phyloP scores from a whole-genome alignment of 345 rosid genomes.

The Salix viminalis region DNA sequence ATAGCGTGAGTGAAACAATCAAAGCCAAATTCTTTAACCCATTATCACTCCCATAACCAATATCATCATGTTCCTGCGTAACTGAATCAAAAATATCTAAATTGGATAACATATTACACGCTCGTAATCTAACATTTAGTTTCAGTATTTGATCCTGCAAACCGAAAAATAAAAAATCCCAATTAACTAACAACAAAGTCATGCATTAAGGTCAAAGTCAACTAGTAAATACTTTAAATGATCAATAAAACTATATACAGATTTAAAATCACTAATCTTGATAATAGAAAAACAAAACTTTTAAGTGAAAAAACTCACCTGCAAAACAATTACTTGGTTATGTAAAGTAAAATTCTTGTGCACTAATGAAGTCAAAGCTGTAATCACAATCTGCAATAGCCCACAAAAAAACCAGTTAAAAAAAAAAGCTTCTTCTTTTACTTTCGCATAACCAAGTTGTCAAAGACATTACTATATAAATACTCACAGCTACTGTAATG shows the following conservation, averaged over 20 bases:
- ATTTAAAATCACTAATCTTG: not conserved
- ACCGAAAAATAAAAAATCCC: constrained; percentile 1
- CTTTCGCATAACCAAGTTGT: not conserved
- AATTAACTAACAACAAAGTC: not conserved
- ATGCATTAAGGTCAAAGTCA: not conserved
- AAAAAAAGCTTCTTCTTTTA: not conserved
- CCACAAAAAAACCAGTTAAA: not conserved
- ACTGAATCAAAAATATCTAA: constrained; percentile 17
- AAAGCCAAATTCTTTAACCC: constrained; percentile 50
- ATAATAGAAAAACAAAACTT: not conserved
- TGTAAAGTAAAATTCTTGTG: constrained; percentile 55
- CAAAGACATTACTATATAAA: not conserved
- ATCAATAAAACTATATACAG: not conserved
- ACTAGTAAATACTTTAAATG: not conserved
- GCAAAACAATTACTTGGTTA: constrained; percentile 42
- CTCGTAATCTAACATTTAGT: constrained; percentile 33
- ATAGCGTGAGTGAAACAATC: constrained; percentile 37
- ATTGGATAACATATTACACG: constrained; percentile 36
- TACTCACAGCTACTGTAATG: constrained; percentile 35
- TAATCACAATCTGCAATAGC: constrained; percentile 44
- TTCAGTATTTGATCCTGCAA: constrained; percentile 44
- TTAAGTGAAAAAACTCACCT: constrained; percentile 28
- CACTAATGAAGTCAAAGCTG: constrained; percentile 44
- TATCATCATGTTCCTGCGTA: constrained; percentile 26
- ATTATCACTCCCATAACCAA: constrained; percentile 10